A percentile compares a stretch with the other conserved stretches of the same genome.
Evolutionary conservation across 768 basidiomycete species (phyloP).

Genomic region (Gelatoporia subvermispora): DNA sequence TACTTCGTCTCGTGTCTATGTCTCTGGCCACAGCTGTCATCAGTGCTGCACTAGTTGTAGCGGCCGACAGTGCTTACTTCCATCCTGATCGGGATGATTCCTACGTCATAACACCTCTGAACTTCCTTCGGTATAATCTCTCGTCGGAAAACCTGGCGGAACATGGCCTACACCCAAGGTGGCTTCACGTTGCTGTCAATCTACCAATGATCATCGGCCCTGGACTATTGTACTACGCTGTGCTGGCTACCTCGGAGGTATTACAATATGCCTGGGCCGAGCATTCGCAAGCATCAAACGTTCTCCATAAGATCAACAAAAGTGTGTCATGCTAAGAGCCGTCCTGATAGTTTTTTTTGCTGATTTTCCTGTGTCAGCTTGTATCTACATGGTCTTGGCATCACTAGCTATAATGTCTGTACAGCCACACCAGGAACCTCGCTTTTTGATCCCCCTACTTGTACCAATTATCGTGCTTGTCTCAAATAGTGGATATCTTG

Average conservation of each 20-base stretch:
- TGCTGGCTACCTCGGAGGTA: constrained; percentile 13
- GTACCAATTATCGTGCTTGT: constrained; percentile 28
- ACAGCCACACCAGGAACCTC: constrained; percentile 36
- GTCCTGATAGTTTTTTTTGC: constrained; percentile 1
- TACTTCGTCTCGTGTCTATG: not conserved
- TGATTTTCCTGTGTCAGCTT: constrained; percentile 15
- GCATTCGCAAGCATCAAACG: not conserved
- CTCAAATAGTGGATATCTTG: constrained; percentile 19
- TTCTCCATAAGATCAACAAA: not conserved
- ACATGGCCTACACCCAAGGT: constrained; percentile 36
- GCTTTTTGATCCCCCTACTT: constrained; percentile 33
- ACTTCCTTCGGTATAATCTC: constrained; percentile 35
- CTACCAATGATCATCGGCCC: constrained; percentile 36
- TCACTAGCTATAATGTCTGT: constrained; percentile 27
- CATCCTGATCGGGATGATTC: constrained; percentile 12
- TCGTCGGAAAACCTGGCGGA: constrained; percentile 30
- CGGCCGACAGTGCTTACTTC: constrained; percentile 31
- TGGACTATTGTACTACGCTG: constrained; percentile 18
- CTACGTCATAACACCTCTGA: constrained; percentile 30
- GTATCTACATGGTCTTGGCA: constrained; percentile 24
- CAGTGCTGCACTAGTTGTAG: constrained; percentile 16
- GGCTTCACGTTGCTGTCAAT: constrained; percentile 36
- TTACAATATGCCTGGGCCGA: constrained; percentile 8
- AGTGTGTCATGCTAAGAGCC: constrained; percentile 1
- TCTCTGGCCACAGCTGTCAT: constrained; percentile 19